Evolutionary conservation across 2,329 filamentous ascomycete species (phyloP).

Genomic region (Stachybotrys chartarum): DNA sequence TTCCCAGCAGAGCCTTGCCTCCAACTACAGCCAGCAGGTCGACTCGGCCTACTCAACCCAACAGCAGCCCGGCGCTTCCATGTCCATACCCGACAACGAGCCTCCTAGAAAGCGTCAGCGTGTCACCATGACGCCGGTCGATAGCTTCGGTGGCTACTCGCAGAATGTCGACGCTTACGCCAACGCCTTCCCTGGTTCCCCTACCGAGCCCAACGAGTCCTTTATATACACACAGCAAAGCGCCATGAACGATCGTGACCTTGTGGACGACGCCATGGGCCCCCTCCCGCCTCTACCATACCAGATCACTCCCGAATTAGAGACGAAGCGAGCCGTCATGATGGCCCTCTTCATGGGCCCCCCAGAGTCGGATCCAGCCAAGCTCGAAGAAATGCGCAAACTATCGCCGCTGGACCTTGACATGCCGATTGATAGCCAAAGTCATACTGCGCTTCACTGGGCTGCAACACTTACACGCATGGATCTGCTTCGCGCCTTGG

Average conservation of each 20-base stretch:
- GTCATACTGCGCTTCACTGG: constrained; percentile 92
- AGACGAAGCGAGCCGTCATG: constrained; percentile 73
- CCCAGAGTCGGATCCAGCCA: constrained; percentile 59
- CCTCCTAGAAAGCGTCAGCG: constrained; percentile 76
- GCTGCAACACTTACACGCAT: constrained; percentile 87
- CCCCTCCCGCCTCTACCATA: constrained; percentile 59
- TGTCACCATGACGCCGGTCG: constrained; percentile 45
- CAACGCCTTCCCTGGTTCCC: constrained; percentile 56
- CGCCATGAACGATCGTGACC: constrained; percentile 32
- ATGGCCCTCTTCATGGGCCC: constrained; percentile 79
- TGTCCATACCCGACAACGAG: constrained; percentile 52
- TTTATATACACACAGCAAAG: constrained; percentile 57
- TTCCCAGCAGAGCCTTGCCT: constrained; percentile 78
- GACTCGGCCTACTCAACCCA: constrained; percentile 66
- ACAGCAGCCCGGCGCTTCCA: constrained; percentile 20
- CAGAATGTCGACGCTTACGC: constrained; percentile 39
- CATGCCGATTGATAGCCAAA: constrained; percentile 81
- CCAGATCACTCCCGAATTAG: constrained; percentile 56
- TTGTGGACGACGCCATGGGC: constrained; percentile 44
- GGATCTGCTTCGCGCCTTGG: constrained; percentile 71
- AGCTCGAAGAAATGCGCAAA: constrained; percentile 69
- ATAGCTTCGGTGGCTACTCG: constrained; percentile 49
- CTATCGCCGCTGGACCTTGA: constrained; percentile 79
- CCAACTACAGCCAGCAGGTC: constrained; percentile 67
- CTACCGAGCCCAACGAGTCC: constrained; percentile 74